Conservation (phyloP, 1,284 basidiomycete genomes). For the Pseudozyma sp. region DNA sequence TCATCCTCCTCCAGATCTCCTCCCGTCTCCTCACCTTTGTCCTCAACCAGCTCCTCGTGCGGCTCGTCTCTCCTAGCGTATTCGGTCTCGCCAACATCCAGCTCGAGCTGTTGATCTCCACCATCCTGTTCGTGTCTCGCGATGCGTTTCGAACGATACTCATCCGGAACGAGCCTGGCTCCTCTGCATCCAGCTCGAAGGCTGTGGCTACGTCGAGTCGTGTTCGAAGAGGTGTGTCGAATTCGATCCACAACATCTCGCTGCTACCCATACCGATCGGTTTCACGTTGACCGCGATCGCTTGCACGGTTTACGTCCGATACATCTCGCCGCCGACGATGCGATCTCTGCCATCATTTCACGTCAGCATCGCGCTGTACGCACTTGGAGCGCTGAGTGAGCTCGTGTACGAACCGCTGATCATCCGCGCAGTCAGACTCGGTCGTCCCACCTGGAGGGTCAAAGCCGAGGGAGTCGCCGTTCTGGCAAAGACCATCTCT, state of each 20-base stretch:
- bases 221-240: constrained; percentile 15
- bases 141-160: constrained; percentile 77
- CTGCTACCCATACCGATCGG: constrained; percentile 59
- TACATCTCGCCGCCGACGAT: constrained; percentile 51
- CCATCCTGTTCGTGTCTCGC: constrained; percentile 88
- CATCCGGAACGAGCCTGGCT: constrained; percentile 28
- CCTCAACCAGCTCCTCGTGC: constrained; percentile 87
- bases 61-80: constrained; percentile 83
- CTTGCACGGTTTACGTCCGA: constrained; percentile 33
- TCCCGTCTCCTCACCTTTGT: constrained; percentile 86
- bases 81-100: constrained; percentile 88
- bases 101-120: constrained; percentile 85
- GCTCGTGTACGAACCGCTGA: constrained; percentile 60
- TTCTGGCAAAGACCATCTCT: constrained; percentile 52
- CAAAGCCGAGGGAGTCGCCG: constrained; percentile 59
- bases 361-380: constrained; percentile 53
- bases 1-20: constrained; percentile 86
- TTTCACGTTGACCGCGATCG: constrained; percentile 29
- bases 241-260: constrained; percentile 57
- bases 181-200: not conserved
- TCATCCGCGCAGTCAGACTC: constrained; percentile 53
- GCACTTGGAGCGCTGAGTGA: constrained; percentile 59
- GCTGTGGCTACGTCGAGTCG: too few species aligned
- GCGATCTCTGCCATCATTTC: constrained; percentile 36
- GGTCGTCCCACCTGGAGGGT: constrained; percentile 51